Conservation (phyloP, 495 filamentous ascomycete genomes). For the Aspergillus nidulans region DNA sequence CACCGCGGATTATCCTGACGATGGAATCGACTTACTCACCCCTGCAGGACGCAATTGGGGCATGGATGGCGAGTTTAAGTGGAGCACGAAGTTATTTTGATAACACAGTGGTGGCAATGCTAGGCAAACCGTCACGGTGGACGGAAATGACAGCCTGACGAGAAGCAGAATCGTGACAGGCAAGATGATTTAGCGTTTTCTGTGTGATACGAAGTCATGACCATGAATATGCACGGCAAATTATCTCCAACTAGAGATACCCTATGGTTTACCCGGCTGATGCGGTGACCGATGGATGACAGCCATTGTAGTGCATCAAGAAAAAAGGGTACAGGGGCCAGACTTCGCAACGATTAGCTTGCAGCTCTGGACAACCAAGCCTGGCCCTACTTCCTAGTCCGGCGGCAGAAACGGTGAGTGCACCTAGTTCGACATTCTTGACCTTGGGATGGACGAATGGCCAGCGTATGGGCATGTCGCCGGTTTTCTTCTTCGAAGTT, state of each 20-base stretch:
- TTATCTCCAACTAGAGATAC: conserved; percentile 1
- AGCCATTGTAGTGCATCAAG: background rate
- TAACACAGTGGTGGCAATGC: background rate
- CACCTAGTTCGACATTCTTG: background rate
- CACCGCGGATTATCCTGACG: background rate
- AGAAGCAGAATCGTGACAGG: background rate
- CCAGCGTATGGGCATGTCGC: background rate
- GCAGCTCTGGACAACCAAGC: background rate
- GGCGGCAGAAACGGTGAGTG: background rate
- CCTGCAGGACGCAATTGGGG: conserved; percentile 4
- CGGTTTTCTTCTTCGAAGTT: background rate
- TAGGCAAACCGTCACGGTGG: background rate
- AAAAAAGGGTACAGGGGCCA: background rate
- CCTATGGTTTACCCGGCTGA: background rate
- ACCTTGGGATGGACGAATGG: background rate
- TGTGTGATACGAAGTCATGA: conserved; percentile 7
- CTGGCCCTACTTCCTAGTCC: background rate
- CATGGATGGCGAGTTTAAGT: conserved; percentile 5
- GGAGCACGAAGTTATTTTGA: conserved; percentile 4
- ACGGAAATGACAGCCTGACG: background rate
- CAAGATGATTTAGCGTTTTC: background rate
- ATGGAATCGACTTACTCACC: background rate
- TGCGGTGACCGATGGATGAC: background rate
- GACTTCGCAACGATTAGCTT: background rate
- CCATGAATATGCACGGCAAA: conserved; percentile 1